phyloP scores from a whole-genome alignment of 306 rosid genomes.

The Corylus avellana region DNA sequence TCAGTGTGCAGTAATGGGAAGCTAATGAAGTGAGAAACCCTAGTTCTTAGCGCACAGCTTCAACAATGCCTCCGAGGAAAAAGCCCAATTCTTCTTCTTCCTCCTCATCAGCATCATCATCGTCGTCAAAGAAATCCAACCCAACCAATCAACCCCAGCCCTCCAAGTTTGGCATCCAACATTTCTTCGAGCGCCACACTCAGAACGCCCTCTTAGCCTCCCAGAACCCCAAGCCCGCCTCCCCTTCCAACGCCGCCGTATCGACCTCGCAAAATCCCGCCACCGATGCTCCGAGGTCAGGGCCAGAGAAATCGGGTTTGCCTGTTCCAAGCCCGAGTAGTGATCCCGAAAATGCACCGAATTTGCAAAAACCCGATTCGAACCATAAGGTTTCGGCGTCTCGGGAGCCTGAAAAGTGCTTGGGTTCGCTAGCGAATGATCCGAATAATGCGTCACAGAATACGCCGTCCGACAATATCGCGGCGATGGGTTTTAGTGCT shows the following conservation, averaged over 20 bases:
- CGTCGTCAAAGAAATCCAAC: conserved; percentile 48
- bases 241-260: conserved; percentile 16
- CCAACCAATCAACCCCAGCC: conserved; percentile 47
- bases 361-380: background rate
- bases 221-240: conserved; percentile 41
- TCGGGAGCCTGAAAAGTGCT: background rate
- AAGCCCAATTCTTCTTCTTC: conserved; percentile 45
- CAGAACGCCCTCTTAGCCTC: conserved; percentile 50
- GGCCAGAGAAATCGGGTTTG: background rate
- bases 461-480: conserved; percentile 43
- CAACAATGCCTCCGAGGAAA: conserved; percentile 74
- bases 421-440: background rate
- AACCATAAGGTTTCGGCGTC: conserved; percentile 12
- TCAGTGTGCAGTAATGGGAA: conserved; percentile 9
- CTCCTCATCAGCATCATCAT: background rate
- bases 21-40: conserved; percentile 17
- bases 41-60: background rate
- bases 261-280: conserved; percentile 6
- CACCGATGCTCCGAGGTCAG: conserved; percentile 4
- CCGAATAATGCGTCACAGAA: conserved; percentile 16
- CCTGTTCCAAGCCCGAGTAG: background rate
- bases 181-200: conserved; percentile 82
- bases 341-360: background rate
- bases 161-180: conserved; percentile 83
- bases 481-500: conserved; percentile 5